These are phyloP conservation scores for Planoprotostelium fungivorum DNA, from an alignment of 78 protist genomes.

Conservation along the genomic window DNA sequence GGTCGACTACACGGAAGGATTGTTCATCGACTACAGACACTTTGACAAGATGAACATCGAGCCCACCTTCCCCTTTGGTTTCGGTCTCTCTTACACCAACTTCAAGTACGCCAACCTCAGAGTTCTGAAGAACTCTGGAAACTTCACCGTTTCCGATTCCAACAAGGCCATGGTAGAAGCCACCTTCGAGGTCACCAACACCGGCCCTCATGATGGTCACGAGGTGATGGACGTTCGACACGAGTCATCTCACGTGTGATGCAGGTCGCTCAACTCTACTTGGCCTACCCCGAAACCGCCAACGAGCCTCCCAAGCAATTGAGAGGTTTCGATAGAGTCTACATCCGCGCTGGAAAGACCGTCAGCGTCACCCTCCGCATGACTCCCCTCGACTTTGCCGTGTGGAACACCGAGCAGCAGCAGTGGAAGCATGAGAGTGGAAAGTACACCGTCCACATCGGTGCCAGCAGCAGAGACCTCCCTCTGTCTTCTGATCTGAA, in stretches of 20 bases:
- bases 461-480: neutral
- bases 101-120: conserved; percentile 27
- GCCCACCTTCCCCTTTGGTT: conserved; percentile 54
- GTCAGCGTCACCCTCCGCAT: neutral
- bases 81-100: conserved; percentile 58
- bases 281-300: neutral
- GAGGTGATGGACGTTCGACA: neutral
- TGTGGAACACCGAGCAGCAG: neutral
- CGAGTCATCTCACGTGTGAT: neutral
- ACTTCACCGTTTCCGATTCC: neutral
- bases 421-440: neutral
- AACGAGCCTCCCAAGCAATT: neutral
- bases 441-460: neutral
- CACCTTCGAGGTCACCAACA: neutral
- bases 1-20: neutral
- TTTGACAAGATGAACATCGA: neutral
- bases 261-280: neutral
- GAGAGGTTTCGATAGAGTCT: neutral
- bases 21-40: neutral
- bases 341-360: neutral
- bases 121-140: neutral
- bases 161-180: neutral
- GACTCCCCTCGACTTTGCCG: neutral
- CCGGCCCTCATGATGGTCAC: neutral
- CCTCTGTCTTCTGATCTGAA: too few relatives aligned